Evolutionary conservation across 306 rosid species (phyloP), one percentile per base, ranked within the genome.

Genomic region (Prunus dulcis): DNA sequence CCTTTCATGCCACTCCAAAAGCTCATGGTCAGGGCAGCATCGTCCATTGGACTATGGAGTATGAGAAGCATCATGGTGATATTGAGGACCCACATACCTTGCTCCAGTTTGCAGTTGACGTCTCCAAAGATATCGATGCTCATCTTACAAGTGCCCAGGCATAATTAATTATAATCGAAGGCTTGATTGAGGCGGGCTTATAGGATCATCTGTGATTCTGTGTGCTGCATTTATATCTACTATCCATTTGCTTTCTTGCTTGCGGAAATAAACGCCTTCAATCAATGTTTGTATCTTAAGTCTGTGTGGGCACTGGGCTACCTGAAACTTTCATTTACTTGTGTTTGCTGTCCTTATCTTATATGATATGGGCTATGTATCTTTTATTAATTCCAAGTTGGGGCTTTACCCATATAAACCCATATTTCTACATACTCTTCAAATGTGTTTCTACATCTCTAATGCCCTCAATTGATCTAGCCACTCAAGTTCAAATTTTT

Each of bases 1-100:
- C 23, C 4, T 0, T 83, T 3, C 81, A 82, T 12, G 68, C n/a
- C 13, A 67, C 12, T 19, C 82, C 91, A 3, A 78, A 82, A 74
- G 80, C 45, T 13, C 20, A 81, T 12, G 88, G 89, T 4, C 27
- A 80, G 20, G 88, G 89, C 9, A 61, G 88, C 23, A 18, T 47
- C 20, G 79, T 76, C 25, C 82, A 69, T 6, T 85, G 87, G 82
- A 68, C 61, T 3, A 0, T 87, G 22, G 91, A 85, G 38, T 89
- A 83, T 49, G 84, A 89, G 75, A 89, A 83, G 78, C 79, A 51
- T 12, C 79, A 85, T 0, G 84, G 67, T 17, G 46, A 78, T 9
- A 66, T 76, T 46, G 67, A 77, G 3, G 88, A 89, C 11, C 85
- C 91, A 6, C 84, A 85, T 57, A 20, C 79, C 5, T 3, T 83